Evolutionary conservation across 2,329 filamentous ascomycete species (phyloP).

Genomic region (Alternaria triticina): DNA sequence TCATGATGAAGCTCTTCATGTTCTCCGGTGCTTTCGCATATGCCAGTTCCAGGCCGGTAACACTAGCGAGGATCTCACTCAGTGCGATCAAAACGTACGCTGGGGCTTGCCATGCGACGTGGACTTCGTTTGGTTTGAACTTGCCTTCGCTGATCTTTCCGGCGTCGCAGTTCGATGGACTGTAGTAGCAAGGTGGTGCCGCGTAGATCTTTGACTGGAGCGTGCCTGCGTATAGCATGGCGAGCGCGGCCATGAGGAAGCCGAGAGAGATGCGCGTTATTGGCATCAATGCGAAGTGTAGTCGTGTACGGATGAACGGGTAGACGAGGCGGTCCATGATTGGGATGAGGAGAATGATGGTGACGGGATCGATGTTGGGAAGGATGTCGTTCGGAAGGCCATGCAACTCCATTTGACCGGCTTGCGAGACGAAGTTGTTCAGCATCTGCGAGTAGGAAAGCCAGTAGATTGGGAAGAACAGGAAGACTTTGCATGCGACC

Average conservation of each 20-base stretch:
- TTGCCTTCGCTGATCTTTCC: conserved; percentile 37
- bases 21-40: conserved; percentile 55
- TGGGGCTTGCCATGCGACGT: conserved; percentile 54
- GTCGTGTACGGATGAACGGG: conserved; percentile 51
- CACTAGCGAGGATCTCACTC: conserved; percentile 55
- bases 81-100: conserved; percentile 56
- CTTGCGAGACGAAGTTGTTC: conserved; percentile 58
- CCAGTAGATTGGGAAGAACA: conserved; percentile 58
- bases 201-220: conserved; percentile 64
- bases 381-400: conserved; percentile 57
- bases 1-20: conserved; percentile 59
- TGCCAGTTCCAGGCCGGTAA: conserved; percentile 57
- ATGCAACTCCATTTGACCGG: conserved; percentile 55
- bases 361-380: conserved; percentile 56
- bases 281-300: conserved; percentile 53
- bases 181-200: conserved; percentile 60
- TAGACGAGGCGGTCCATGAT: conserved; percentile 55
- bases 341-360: conserved; percentile 56
- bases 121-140: conserved; percentile 50
- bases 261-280: conserved; percentile 62
- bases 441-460: conserved; percentile 54
- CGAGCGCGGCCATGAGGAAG: conserved; percentile 60
- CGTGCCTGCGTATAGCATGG: conserved; percentile 63
- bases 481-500: conserved; percentile 72
- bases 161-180: conserved; percentile 48